Conservation (phyloP, 2,329 filamentous ascomycete genomes). For the Ophiostoma sp. region DNA sequence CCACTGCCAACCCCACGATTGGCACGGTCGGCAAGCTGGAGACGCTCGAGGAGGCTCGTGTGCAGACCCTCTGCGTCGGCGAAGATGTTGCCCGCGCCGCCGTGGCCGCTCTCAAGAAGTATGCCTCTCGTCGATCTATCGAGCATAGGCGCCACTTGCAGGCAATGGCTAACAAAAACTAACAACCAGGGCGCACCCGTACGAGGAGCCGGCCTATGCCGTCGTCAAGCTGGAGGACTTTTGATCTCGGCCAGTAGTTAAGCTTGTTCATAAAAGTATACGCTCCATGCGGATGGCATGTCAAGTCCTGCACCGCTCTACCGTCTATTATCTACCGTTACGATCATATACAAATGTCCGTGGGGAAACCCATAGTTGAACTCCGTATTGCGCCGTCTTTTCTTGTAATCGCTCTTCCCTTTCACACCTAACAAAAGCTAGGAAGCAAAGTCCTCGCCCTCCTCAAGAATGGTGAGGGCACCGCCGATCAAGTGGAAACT, state of each 20-base stretch:
- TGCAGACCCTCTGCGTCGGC: constrained; percentile 59
- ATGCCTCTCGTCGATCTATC: constrained; percentile 28
- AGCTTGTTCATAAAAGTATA: neutral
- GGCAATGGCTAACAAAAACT: neutral
- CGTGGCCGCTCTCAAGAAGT: constrained; percentile 62
- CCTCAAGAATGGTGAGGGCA: constrained; percentile 32
- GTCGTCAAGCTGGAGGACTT: constrained; percentile 48
- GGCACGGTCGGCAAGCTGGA: constrained; percentile 51
- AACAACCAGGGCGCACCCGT: constrained; percentile 44
- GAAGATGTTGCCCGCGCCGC: constrained; percentile 52
- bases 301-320: neutral
- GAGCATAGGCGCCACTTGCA: neutral
- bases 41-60: constrained; percentile 53
- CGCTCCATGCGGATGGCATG: neutral
- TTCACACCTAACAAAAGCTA: neutral
- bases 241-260: constrained; percentile 25
- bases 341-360: neutral
- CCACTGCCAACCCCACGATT: constrained; percentile 57
- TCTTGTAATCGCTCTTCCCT: neutral
- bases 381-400: neutral
- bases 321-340: neutral
- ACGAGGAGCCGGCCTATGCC: constrained; percentile 48
- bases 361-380: neutral
- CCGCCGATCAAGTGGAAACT: constrained; percentile 46
- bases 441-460: constrained; percentile 24